Percentiles rank a stretch among this genome's conserved stretches.
Conservation (phyloP, 345 rosid species). For the Euphorbia pulcherrima region DNA sequence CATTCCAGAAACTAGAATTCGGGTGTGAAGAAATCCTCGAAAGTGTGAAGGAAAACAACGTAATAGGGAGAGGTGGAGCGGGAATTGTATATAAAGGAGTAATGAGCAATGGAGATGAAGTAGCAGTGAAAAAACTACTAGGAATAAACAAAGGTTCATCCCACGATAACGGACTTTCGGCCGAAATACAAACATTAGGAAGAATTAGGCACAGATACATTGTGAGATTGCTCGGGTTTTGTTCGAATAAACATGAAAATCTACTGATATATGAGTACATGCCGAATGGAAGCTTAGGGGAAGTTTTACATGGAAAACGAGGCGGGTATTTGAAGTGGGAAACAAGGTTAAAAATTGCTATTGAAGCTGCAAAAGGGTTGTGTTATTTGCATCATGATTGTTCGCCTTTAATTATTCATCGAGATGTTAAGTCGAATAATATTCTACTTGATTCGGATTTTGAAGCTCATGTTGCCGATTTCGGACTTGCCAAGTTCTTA, state of each 20-base stretch:
- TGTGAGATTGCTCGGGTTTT: conserved; percentile 59
- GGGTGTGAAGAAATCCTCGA: conserved; percentile 44
- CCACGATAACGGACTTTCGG: conserved; percentile 57
- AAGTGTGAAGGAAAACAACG: conserved; percentile 59
- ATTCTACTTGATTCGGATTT: conserved; percentile 55
- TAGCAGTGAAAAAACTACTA: conserved; percentile 61
- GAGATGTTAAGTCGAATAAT: conserved; percentile 76
- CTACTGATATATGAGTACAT: conserved; percentile 65
- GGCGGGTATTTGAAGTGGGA: conserved; percentile 54
- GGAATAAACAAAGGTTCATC: conserved; percentile 39
- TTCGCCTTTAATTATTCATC: conserved; percentile 55
- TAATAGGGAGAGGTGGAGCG: conserved; percentile 69
- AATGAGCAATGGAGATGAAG: conserved; percentile 53
- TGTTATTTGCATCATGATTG: conserved; percentile 79
- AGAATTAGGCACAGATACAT: conserved; percentile 66
- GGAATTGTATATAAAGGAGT: conserved; percentile 60
- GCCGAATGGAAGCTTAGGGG: conserved; percentile 69
- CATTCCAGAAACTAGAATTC: conserved; percentile 64
- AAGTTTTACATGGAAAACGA: conserved; percentile 54
- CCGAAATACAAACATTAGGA: conserved; percentile 63
- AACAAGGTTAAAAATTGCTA: conserved; percentile 53
- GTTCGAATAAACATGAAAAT: conserved; percentile 58
- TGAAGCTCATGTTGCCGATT: conserved; percentile 74
- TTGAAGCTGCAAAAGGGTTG: conserved; percentile 68
- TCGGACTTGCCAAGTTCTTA: conserved; percentile 69